Evolutionary conservation across 2,329 filamentous ascomycete genomes (phyloP).

Genomic region (Fusarium sp.): DNA sequence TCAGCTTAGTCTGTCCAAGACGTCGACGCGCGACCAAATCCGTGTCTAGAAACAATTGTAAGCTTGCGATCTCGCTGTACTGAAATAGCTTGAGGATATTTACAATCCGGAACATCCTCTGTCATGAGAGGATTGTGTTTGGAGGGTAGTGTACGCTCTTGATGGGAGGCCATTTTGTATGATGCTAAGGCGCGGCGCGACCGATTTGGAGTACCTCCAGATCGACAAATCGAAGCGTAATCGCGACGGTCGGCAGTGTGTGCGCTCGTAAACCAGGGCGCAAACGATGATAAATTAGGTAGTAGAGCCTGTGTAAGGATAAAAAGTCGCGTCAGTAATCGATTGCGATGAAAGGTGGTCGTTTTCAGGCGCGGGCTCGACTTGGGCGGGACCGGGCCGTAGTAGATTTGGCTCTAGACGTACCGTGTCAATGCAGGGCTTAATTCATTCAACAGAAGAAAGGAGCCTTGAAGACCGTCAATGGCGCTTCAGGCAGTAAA

Average conservation of each 20-base stretch:
- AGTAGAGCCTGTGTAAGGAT: constrained; percentile 9
- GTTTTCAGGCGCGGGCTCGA: constrained; percentile 22
- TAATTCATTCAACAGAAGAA: constrained; percentile 33
- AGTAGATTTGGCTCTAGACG: constrained; percentile 24
- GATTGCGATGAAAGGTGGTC: constrained; percentile 4
- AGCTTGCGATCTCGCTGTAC: constrained; percentile 35
- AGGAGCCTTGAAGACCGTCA: constrained; percentile 11
- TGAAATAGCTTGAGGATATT: constrained; percentile 8
- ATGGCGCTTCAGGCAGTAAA: constrained; percentile 25
- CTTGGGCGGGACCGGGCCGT: constrained; percentile 25
- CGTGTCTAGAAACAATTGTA: constrained; percentile 61
- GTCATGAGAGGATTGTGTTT: constrained; percentile 73
- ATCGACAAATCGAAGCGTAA: constrained; percentile 29
- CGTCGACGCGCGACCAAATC: constrained; percentile 85
- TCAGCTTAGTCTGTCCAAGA: constrained; percentile 90
- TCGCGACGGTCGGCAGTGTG: constrained; percentile 10
- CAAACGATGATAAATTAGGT: constrained; percentile 14
- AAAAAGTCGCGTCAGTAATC: constrained; percentile 33
- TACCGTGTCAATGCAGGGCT: constrained; percentile 42
- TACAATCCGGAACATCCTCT: constrained; percentile 72
- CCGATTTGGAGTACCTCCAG: constrained; percentile 15
- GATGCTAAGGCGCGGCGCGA: constrained; percentile 43
- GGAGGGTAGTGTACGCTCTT: constrained; percentile 62
- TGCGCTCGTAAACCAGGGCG: constrained; percentile 16
- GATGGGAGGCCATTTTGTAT: constrained; percentile 53